Evolutionary conservation across 2,329 filamentous ascomycete genomes (phyloP).

Genomic region (Aspergillus pseudoviridinutans): DNA sequence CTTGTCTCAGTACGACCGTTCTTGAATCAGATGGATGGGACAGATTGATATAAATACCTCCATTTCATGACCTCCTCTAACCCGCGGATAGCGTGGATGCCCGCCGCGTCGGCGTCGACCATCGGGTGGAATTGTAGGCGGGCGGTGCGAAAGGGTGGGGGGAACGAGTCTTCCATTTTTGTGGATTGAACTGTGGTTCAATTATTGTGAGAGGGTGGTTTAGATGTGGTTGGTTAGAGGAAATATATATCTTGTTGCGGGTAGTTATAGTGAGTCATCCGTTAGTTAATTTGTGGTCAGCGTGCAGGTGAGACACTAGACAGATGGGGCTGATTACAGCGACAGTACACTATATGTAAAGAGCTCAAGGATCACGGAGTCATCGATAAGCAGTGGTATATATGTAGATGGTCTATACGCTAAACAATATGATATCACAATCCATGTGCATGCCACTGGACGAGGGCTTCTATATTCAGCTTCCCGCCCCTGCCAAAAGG

Average conservation of each 20-base stretch:
- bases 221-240: neutral
- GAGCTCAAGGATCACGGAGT: neutral
- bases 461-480: neutral
- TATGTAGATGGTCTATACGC: neutral
- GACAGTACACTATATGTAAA: too few species aligned
- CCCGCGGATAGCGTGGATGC: slow-evolving; percentile 5
- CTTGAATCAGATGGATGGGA: neutral
- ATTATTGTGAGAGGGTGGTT: neutral
- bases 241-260: neutral
- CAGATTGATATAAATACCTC: slow-evolving; percentile 1
- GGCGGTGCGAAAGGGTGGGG: neutral
- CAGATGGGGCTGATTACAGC: neutral
- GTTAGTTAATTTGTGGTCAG: neutral
- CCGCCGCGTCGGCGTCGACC: slow-evolving; percentile 1
- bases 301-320: neutral
- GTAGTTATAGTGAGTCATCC: neutral
- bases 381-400: neutral
- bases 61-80: slow-evolving; percentile 12
- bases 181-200: too few species aligned
- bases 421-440: neutral
- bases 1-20: neutral
- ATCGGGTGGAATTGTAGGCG: slow-evolving; percentile 7
- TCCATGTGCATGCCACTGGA: neutral
- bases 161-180: neutral
- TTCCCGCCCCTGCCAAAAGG: neutral